These are phyloP conservation scores for Oryza brachyantha DNA, from an alignment of 176 grass and related monocot genomes.

Conservation along the genomic window DNA sequence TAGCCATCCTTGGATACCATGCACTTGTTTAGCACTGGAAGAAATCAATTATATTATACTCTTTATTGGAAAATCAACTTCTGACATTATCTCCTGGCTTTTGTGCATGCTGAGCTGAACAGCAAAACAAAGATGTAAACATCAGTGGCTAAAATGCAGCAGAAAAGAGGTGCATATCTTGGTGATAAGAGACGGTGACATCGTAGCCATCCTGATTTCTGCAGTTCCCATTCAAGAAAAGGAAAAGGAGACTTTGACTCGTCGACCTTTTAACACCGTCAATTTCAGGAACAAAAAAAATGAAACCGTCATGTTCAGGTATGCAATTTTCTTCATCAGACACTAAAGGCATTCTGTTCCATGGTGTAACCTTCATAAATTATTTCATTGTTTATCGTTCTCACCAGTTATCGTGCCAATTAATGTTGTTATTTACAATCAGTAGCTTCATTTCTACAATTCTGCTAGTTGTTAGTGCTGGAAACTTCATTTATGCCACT, in stretches of 20 bases:
- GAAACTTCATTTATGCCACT: neutral
- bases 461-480: neutral
- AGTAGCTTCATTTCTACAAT: neutral
- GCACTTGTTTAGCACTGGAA: neutral
- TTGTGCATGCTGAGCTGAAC: neutral
- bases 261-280: neutral
- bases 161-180: neutral
- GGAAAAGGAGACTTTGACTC: conserved; percentile 6
- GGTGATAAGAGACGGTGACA: neutral
- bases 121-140: neutral
- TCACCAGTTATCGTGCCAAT: neutral
- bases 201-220: neutral
- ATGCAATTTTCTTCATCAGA: neutral
- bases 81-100: neutral
- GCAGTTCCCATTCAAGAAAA: neutral
- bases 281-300: neutral
- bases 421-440: neutral
- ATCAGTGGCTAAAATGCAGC: neutral
- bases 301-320: neutral
- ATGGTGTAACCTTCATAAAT: neutral
- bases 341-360: neutral
- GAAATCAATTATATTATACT: neutral
- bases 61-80: neutral
- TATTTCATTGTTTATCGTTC: neutral
- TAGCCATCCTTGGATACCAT: neutral